A percentile compares a stretch with the other conserved stretches of the same genome.
Conservation (phyloP, 768 basidiomycete species). For the Megacollybia marginata region DNA sequence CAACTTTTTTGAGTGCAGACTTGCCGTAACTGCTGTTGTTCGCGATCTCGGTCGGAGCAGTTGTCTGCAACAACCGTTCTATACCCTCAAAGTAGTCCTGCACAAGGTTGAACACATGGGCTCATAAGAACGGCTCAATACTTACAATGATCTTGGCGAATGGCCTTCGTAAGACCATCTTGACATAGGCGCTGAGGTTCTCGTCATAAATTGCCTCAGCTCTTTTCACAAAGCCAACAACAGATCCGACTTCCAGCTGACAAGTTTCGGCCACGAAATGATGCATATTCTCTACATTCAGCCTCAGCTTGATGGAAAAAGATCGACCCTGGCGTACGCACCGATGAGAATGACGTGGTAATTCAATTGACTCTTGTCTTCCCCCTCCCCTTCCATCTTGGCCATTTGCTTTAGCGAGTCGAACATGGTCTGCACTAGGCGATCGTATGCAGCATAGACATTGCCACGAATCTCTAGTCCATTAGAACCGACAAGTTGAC, state of each 20-base stretch:
- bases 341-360: slow-evolving; percentile 94
- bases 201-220: slow-evolving; percentile 87
- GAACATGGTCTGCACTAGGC: slow-evolving; percentile 86
- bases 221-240: slow-evolving; percentile 54
- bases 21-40: slow-evolving; percentile 72
- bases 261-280: slow-evolving; percentile 82
- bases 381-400: slow-evolving; percentile 86
- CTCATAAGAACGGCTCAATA: slow-evolving; percentile 2
- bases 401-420: slow-evolving; percentile 93
- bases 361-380: slow-evolving; percentile 95
- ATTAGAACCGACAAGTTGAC: slow-evolving; percentile 72
- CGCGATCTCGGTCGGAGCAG: slow-evolving; percentile 68
- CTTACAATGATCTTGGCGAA: slow-evolving; percentile 82
- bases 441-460: slow-evolving; percentile 82
- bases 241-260: slow-evolving; percentile 57
- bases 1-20: slow-evolving; percentile 70
- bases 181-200: slow-evolving; percentile 80
- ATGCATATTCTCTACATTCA: slow-evolving; percentile 84
- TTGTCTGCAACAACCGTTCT: slow-evolving; percentile 78
- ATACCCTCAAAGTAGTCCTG: slow-evolving; percentile 95
- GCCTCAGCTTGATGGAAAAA: neutral
- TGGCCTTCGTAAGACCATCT: slow-evolving; percentile 77
- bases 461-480: slow-evolving; percentile 67
- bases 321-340: slow-evolving; percentile 28
- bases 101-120: neutral